A percentile compares a stretch with the other conserved stretches of the same genome.
phyloP scores from a whole-genome alignment of 2,329 filamentous ascomycete species.

The Aspergillus quadricinctus region DNA sequence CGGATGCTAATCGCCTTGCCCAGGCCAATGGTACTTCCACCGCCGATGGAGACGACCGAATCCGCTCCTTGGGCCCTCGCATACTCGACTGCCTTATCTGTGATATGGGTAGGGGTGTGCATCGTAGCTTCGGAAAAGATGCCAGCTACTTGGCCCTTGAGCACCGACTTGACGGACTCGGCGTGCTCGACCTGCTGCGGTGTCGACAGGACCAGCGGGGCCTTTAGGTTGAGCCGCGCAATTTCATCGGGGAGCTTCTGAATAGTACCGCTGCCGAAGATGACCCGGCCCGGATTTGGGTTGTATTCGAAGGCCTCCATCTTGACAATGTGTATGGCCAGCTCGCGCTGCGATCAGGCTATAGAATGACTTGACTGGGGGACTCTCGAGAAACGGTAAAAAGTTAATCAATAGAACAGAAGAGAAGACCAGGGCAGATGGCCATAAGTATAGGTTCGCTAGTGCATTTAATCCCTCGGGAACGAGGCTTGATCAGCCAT shows the following conservation, averaged over 20 bases:
- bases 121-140: constrained; percentile 56
- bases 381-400: background rate
- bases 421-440: background rate
- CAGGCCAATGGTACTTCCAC: constrained; percentile 60
- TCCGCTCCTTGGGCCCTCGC: constrained; percentile 47
- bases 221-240: constrained; percentile 43
- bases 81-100: constrained; percentile 52
- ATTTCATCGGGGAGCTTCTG: constrained; percentile 45
- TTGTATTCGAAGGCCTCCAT: constrained; percentile 57
- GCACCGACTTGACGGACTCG: constrained; percentile 41
- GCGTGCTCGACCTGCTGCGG: constrained; percentile 49
- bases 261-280: constrained; percentile 55
- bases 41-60: constrained; percentile 57
- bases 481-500: constrained; percentile 19
- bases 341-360: background rate
- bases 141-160: constrained; percentile 47
- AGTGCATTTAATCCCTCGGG: background rate
- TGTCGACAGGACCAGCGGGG: constrained; percentile 55
- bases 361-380: background rate
- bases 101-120: constrained; percentile 59
- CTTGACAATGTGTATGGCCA: constrained; percentile 4
- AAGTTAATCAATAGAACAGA: background rate
- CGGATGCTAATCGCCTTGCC: constrained; percentile 55
- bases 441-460: background rate
- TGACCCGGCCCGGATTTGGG: constrained; percentile 49